These are phyloP conservation scores for Phytophthora podocarpi DNA, from an alignment of 352 stramenopile species.

Conservation along the genomic window DNA sequence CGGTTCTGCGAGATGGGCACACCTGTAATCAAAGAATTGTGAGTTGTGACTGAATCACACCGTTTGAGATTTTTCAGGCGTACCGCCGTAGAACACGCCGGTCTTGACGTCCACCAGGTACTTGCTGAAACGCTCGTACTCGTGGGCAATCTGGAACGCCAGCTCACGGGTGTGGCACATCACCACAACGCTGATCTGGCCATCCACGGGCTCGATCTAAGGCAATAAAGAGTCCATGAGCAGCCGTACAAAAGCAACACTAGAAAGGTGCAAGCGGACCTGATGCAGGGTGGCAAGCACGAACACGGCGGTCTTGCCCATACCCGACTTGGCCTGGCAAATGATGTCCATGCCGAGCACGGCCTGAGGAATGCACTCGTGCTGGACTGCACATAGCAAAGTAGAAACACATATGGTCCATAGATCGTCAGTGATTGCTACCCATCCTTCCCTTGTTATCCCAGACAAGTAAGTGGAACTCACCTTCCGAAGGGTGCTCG, in stretches of 20 bases:
- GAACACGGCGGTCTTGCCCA: conserved; percentile 99
- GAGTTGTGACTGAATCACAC: conserved; percentile 1
- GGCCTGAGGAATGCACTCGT: conserved; percentile 99
- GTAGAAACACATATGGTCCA: not conserved
- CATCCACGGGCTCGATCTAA: conserved; percentile 89
- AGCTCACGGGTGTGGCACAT: conserved; percentile 99
- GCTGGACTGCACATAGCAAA: conserved; percentile 85
- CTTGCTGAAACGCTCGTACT: conserved; percentile 99
- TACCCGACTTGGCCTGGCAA: conserved; percentile 99
- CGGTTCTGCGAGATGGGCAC: conserved; percentile 95
- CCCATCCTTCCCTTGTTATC: no score
- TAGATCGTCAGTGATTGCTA: conserved; percentile 18
- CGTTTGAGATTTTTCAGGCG: not conserved
- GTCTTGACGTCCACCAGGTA: conserved; percentile 97
- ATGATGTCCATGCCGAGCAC: conserved; percentile 99
- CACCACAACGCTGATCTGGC: conserved; percentile 97
- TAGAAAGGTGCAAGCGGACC: conserved; percentile 57
- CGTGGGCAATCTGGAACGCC: conserved; percentile 99
- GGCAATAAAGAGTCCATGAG: conserved; percentile 1
- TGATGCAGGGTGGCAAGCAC: conserved; percentile 99
- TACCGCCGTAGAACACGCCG: conserved; percentile 96
- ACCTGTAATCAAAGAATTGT: conserved; percentile 40
- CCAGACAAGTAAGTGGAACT: conserved; percentile 12
- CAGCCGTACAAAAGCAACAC: not conserved
- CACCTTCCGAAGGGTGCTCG: conserved; percentile 99